A percentile compares a stretch with the other conserved stretches of the same genome.
Conservation (phyloP, 73 alveolate genomes). For the Symbiodinium pilosum region DNA sequence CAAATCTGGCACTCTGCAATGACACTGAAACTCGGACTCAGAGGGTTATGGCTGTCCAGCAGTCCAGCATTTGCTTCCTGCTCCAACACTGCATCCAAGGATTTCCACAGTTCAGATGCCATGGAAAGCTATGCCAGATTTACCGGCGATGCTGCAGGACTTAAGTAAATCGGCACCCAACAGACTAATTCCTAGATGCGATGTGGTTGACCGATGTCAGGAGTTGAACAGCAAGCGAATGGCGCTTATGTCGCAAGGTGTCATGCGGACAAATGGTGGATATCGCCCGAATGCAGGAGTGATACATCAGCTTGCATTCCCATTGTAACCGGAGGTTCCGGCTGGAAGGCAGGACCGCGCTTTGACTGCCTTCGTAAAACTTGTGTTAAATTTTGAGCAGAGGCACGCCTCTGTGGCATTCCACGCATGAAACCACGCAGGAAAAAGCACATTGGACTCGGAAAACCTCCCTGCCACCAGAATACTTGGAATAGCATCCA, state of each 20-base stretch:
- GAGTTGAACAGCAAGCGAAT: background rate
- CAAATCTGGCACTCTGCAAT: too few species aligned
- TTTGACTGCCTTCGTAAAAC: too few species aligned
- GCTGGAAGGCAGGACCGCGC: background rate
- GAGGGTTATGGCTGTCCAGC: background rate
- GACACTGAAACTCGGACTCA: background rate
- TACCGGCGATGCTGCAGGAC: constrained; percentile 13
- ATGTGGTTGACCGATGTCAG: background rate
- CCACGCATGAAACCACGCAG: too few species aligned
- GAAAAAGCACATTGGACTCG: too few species aligned
- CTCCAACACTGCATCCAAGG: background rate
- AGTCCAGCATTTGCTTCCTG: background rate
- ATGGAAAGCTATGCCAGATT: background rate
- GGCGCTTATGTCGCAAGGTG: background rate
- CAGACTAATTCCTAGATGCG: too few species aligned
- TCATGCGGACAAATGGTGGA: background rate
- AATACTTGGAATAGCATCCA: too few species aligned
- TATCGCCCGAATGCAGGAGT: background rate
- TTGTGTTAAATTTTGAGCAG: too few species aligned
- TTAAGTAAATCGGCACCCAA: background rate
- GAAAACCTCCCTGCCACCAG: too few species aligned
- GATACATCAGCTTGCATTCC: background rate
- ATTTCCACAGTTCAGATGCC: background rate
- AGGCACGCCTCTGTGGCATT: too few species aligned
- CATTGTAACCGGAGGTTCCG: background rate